Conservation (phyloP, 371 early-diverging fungal genomes). For the Mortierella sp. region DNA sequence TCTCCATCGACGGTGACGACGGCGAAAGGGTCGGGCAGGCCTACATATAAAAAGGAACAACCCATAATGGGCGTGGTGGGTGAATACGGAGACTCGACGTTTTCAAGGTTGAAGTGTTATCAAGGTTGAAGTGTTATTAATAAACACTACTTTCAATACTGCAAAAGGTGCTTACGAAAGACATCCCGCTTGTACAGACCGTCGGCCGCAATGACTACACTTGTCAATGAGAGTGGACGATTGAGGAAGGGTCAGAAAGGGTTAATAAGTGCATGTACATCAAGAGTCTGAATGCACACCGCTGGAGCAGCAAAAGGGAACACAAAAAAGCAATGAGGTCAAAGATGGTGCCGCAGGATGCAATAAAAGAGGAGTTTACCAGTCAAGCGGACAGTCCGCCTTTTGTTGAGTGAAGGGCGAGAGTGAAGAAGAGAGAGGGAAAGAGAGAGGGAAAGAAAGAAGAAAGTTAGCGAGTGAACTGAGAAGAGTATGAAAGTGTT, state of each 20-base stretch:
- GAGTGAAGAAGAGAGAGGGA: not conserved
- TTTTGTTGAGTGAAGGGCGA: not conserved
- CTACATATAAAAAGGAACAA: conserved; percentile 40
- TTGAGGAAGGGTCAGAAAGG: no score
- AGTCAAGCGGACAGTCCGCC: conserved; percentile 1
- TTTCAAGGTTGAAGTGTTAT: not conserved
- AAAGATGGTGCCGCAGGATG: not conserved
- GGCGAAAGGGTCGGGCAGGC: conserved; percentile 88
- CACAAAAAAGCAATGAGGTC: not conserved
- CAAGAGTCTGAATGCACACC: no score
- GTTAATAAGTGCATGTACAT: no score
- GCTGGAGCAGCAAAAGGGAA: no score
- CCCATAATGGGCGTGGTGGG: not conserved
- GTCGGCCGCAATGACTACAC: conserved; percentile 91
- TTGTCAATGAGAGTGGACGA: no score
- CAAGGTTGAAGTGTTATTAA: no score
- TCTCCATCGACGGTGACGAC: conserved; percentile 93
- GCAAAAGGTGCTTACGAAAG: conserved; percentile 77
- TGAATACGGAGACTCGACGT: not conserved
- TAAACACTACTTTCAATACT: not conserved
- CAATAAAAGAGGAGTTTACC: not conserved
- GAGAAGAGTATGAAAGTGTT: not conserved
- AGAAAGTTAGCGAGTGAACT: not conserved
- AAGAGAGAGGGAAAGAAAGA: not conserved
- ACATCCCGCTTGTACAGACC: conserved; percentile 93